phyloP scores from a whole-genome alignment of 192 early-diverging fungal genomes.

The Umbelopsis vinacea region DNA sequence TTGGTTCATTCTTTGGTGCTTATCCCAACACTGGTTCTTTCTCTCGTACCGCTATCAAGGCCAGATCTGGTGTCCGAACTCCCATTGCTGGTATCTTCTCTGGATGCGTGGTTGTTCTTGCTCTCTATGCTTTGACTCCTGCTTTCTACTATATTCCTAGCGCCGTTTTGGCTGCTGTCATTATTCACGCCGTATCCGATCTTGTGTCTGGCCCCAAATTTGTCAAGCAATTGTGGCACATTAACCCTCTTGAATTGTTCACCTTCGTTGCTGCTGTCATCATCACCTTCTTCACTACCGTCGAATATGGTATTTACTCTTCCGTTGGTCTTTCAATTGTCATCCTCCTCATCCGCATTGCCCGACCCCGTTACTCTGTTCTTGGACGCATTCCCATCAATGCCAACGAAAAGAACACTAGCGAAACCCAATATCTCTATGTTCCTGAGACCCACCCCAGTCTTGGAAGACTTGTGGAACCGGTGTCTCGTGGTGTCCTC shows the following conservation, averaged over 20 bases:
- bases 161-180: slow-evolving; percentile 76
- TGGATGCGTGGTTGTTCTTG: slow-evolving; percentile 71
- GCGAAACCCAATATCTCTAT: slow-evolving; percentile 30
- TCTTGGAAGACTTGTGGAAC: slow-evolving; percentile 29
- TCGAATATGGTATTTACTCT: slow-evolving; percentile 74
- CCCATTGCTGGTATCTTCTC: slow-evolving; percentile 80
- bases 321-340: slow-evolving; percentile 71
- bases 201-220: slow-evolving; percentile 64
- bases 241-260: slow-evolving; percentile 55
- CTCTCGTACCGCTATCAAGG: slow-evolving; percentile 89
- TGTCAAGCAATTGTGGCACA: slow-evolving; percentile 60
- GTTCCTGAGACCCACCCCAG: slow-evolving; percentile 32
- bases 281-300: slow-evolving; percentile 64
- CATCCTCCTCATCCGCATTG: slow-evolving; percentile 77
- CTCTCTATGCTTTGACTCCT: slow-evolving; percentile 76
- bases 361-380: slow-evolving; percentile 62
- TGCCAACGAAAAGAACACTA: neutral
- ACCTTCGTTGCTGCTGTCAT: slow-evolving; percentile 56
- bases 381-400: slow-evolving; percentile 43
- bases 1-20: slow-evolving; percentile 83
- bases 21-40: slow-evolving; percentile 94
- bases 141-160: slow-evolving; percentile 85
- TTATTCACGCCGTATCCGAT: slow-evolving; percentile 74
- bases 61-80: slow-evolving; percentile 78
- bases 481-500: slow-evolving; percentile 63